Base-by-base conservation (phyloP, 768 basidiomycete genomes). In the Suillus spraguei region DNA sequence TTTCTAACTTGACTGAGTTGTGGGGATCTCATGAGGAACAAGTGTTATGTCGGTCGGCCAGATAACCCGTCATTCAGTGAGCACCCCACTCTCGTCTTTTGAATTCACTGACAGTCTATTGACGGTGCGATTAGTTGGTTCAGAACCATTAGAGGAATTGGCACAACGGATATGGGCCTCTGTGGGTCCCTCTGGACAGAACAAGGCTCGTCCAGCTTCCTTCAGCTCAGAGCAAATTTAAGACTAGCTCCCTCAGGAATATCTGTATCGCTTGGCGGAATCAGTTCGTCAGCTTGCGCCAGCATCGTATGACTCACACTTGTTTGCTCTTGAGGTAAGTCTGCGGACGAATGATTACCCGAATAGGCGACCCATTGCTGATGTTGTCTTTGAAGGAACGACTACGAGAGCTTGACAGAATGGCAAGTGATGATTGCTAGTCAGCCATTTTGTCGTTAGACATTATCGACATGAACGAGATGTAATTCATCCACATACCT, bases 1-100 rank as follows among this genome's bases (percentile, higher is more conserved):
- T 16, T 52, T 64, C 9, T 56, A 4, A 39, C 5, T 11, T 56
- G 2, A 39, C 5, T 11, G 16, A 17, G 36, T 16, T 6, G 14
- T 55, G n/a, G 17, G 16, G 58, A 32, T 49, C 39, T 35, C 20
- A 36, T 0, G 17, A 56, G 39, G 17, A 20, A 41, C 9, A 44
- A 93, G 87, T 91, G 94, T 63, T 98, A 97, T 71, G 92, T 97
- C 8, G 96, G 95, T 4, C 83, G 87, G 49, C 86, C 87, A 14
- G 88, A 93, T 65, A 97, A 97, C 66, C 92, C 94, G 0, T 94
- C 93, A 0, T 97, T 98, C 73, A 81, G 95, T 96, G 66, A 59
- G 86, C 70, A 11, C 5, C 32, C 4, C 49, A 14, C 39, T 36
- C 22, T 32, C 63, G 24, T 28, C 52, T 16, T 64, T 49, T 3